Evolutionary conservation across 306 rosid genomes (phyloP), one percentile per base, ranked within the genome.

Genomic region (Cicer pinnatifidum): DNA sequence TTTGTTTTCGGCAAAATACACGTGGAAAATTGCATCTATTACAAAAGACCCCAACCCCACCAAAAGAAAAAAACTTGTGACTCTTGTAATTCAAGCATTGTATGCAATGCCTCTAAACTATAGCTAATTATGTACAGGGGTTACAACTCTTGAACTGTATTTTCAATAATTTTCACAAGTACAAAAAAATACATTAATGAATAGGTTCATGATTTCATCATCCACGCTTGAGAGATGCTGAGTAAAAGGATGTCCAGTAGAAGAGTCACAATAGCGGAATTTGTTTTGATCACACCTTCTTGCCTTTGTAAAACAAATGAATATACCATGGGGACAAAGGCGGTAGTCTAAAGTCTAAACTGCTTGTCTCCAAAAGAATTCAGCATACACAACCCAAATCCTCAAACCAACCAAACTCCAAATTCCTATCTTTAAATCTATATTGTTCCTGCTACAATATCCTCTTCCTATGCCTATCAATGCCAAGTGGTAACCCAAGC

Each of bases 341-440:
- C 54, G 20, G 12, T 59, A 35, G 66, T 59, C 66, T 43, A 23
- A 73, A 84, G 76, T 74, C 81, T 77, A 62, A 47, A 73, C 75
- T 64, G 82, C 85, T 73, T 67, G 92, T 84, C 98, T 88, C 97
- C 91, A 38, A 91, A 93, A 93, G 98, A 93, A 89, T 91, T 77
- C 75, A 67, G 82, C 84, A 80, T 81, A 67, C 62, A 46, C 70
- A 68, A 13, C 71, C 86, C 83, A 81, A 76, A 76, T 75, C 84
- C 84, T 79, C 89, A 82, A 83, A 75, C 77, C 84, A 81, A 75
- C 82, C 71, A 67, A 82, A 84, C 78, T 68, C 67, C 80, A 87
- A 84, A 84, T 75, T 65, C 83, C 89, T 85, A 86, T 52, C 82
- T 81, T 83, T 72, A 88, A 72, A 79, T 71, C 90, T 85, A 85